phyloP scores from a whole-genome alignment of 192 early-diverging fungal genomes.

The Entomortierella parvispora region DNA sequence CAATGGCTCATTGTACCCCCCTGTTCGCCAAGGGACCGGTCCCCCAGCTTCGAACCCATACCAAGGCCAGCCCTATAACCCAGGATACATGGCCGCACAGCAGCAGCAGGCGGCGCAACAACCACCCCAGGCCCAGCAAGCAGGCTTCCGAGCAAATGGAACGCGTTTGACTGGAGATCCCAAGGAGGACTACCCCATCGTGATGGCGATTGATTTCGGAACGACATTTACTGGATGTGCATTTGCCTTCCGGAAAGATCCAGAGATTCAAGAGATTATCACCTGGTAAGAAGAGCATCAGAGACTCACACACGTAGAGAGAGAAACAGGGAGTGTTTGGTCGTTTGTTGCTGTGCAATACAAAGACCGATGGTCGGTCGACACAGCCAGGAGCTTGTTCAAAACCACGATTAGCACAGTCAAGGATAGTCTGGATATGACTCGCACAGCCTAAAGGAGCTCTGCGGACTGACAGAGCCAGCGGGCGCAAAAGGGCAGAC shows the following conservation, averaged over 20 bases:
- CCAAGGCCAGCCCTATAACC: slow-evolving; percentile 27
- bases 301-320: no score
- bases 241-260: slow-evolving; percentile 59
- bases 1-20: slow-evolving; percentile 23
- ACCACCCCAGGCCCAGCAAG: background rate
- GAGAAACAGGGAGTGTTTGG: no score
- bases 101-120: background rate
- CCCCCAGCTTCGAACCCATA: slow-evolving; percentile 17
- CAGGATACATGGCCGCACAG: slow-evolving; percentile 16
- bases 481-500: no score
- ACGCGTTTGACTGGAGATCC: slow-evolving; percentile 39
- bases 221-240: slow-evolving; percentile 60
- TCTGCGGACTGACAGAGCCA: no score
- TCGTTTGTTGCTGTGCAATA: no score
- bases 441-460: no score
- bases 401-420: no score
- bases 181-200: slow-evolving; percentile 55
- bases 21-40: slow-evolving; percentile 8
- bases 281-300: no score
- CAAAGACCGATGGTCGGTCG: no score
- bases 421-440: no score
- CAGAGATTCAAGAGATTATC: slow-evolving; percentile 59
- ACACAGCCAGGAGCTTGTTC: no score
- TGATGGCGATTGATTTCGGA: slow-evolving; percentile 60
- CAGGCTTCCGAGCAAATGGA: slow-evolving; percentile 17